Conservation (phyloP, 345 rosid genomes). For the Eutrema heterophyllum region DNA sequence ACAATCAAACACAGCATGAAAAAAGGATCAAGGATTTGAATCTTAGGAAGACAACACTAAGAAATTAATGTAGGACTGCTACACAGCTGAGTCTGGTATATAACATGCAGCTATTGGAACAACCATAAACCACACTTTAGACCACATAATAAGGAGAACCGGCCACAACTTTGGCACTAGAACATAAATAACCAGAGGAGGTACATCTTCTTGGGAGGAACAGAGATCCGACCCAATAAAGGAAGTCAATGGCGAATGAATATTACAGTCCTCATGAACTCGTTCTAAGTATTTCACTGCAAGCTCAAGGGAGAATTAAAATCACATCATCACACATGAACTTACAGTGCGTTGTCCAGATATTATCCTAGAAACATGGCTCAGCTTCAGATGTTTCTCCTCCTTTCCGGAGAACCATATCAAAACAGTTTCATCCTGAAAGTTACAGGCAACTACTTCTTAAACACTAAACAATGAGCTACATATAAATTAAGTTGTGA, state of each 20-base stretch:
- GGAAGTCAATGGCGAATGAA: background rate
- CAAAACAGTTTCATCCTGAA: slow-evolving; percentile 93
- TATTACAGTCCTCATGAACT: background rate
- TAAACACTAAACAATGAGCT: background rate
- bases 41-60: too few relatives aligned
- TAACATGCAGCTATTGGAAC: background rate
- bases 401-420: slow-evolving; percentile 97
- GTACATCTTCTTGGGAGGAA: background rate
- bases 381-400: slow-evolving; percentile 83
- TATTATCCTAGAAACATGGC: slow-evolving; percentile 84
- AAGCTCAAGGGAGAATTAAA: slow-evolving; percentile 5
- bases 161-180: background rate
- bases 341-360: slow-evolving; percentile 99
- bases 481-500: background rate
- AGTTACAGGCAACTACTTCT: slow-evolving; percentile 16
- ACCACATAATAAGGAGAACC: background rate
- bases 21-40: too few relatives aligned
- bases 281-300: background rate
- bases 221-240: background rate
- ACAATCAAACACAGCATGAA: background rate
- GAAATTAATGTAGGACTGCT: too few relatives aligned
- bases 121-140: background rate
- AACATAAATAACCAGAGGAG: background rate
- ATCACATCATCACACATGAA: slow-evolving; percentile 1
- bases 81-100: background rate